phyloP scores from a whole-genome alignment of 345 rosid species.

The Microthlaspi erraticum region DNA sequence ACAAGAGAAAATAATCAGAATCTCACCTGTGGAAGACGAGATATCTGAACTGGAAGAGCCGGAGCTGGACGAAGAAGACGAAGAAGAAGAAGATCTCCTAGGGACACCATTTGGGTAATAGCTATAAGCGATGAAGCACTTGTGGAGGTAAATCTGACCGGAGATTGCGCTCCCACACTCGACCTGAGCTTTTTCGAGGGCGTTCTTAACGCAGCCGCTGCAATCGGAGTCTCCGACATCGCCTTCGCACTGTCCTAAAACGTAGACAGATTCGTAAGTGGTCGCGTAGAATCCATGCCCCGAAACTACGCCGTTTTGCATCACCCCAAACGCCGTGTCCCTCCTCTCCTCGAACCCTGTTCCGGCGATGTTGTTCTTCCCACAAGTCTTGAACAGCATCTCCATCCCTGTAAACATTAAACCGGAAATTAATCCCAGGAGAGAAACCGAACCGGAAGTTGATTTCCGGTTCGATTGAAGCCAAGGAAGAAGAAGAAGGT shows the following conservation, averaged over 20 bases:
- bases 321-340: slow-evolving; percentile 72
- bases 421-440: neutral
- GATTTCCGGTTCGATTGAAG: slow-evolving; percentile 21
- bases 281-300: slow-evolving; percentile 77
- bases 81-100: slow-evolving; percentile 56
- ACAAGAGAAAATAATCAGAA: slow-evolving; percentile 16
- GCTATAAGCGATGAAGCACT: slow-evolving; percentile 82
- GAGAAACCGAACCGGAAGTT: slow-evolving; percentile 9
- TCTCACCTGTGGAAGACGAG: slow-evolving; percentile 50
- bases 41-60: slow-evolving; percentile 45
- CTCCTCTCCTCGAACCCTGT: slow-evolving; percentile 86
- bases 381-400: slow-evolving; percentile 86
- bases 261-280: slow-evolving; percentile 69
- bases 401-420: slow-evolving; percentile 58
- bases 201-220: slow-evolving; percentile 73
- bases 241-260: slow-evolving; percentile 95
- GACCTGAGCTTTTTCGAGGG: slow-evolving; percentile 86
- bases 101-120: slow-evolving; percentile 95
- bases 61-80: slow-evolving; percentile 59
- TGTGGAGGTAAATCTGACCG: slow-evolving; percentile 87
- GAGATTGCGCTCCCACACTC: slow-evolving; percentile 89
- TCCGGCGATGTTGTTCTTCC: slow-evolving; percentile 66
- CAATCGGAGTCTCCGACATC: slow-evolving; percentile 97
- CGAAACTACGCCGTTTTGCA: slow-evolving; percentile 72
- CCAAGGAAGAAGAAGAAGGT: neutral